A percentile compares a stretch with the other conserved stretches of the same genome.
Evolutionary conservation across 768 basidiomycete genomes (phyloP).

Genomic region (Phallus indusiatus): DNA sequence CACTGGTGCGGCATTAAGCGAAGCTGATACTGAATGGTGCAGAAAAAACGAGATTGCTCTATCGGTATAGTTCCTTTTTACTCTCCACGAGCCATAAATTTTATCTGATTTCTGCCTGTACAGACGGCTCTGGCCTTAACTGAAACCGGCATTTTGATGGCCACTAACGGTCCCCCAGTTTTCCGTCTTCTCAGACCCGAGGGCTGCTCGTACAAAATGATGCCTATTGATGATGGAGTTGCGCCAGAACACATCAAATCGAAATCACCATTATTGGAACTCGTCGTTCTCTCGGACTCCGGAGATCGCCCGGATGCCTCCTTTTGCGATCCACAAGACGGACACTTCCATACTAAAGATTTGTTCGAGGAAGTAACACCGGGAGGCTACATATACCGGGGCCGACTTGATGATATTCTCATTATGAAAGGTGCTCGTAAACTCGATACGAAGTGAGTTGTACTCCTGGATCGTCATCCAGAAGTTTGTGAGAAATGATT

Average conservation of each 20-base stretch:
- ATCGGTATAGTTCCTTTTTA: background rate
- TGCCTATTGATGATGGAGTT: background rate
- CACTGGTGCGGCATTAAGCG: background rate
- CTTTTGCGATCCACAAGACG: constrained; percentile 45
- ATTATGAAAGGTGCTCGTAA: constrained; percentile 29
- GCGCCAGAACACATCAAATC: background rate
- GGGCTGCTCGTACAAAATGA: background rate
- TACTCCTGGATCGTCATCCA: background rate
- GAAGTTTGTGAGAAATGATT: background rate
- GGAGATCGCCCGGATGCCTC: constrained; percentile 58
- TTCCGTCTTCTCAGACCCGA: background rate
- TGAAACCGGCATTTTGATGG: background rate
- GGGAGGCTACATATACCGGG: constrained; percentile 55
- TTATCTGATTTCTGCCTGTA: background rate
- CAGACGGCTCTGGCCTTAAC: background rate
- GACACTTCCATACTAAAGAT: constrained; percentile 74
- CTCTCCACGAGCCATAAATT: background rate
- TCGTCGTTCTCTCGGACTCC: constrained; percentile 28
- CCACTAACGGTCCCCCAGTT: background rate
- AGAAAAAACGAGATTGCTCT: background rate
- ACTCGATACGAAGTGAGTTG: background rate
- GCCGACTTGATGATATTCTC: constrained; percentile 80
- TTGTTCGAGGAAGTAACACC: constrained; percentile 55
- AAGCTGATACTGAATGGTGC: background rate
- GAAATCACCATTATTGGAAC: background rate